phyloP scores from a whole-genome alignment of 140 eudicot genomes.

The Cichorium intybus region DNA sequence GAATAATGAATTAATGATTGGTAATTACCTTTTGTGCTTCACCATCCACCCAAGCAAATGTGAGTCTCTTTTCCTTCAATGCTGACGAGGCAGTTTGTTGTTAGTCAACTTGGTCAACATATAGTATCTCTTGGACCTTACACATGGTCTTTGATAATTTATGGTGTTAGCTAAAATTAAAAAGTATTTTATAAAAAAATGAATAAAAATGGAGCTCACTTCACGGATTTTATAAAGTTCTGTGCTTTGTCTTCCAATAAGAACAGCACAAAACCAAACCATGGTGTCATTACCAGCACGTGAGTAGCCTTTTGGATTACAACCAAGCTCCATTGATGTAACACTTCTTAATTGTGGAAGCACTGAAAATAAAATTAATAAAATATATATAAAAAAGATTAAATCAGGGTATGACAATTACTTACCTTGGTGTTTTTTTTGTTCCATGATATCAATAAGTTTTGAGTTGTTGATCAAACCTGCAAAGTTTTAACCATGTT shows the following conservation, averaged over 20 bases:
- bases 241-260: constrained; percentile 79
- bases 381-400: background rate
- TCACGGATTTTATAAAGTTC: constrained; percentile 88
- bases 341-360: constrained; percentile 91
- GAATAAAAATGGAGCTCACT: constrained; percentile 40
- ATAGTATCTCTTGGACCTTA: constrained; percentile 72
- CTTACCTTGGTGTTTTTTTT: constrained; percentile 84
- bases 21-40: constrained; percentile 88
- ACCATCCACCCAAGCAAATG: constrained; percentile 97
- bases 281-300: constrained; percentile 74
- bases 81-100: constrained; percentile 42
- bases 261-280: constrained; percentile 89
- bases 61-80: constrained; percentile 67
- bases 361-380: constrained; percentile 35
- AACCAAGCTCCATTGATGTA: constrained; percentile 88
- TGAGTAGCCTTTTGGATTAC: constrained; percentile 84
- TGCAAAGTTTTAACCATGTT: constrained; percentile 30
- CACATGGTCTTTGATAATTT: constrained; percentile 70
- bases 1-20: too few relatives aligned
- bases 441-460: constrained; percentile 76
- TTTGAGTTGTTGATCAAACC: constrained; percentile 63
- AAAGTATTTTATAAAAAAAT: background rate
- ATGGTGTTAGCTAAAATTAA: constrained; percentile 18
- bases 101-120: constrained; percentile 32
- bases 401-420: background rate